Conservation (phyloP, 768 basidiomycete genomes). For the Tremella fuciformis region DNA sequence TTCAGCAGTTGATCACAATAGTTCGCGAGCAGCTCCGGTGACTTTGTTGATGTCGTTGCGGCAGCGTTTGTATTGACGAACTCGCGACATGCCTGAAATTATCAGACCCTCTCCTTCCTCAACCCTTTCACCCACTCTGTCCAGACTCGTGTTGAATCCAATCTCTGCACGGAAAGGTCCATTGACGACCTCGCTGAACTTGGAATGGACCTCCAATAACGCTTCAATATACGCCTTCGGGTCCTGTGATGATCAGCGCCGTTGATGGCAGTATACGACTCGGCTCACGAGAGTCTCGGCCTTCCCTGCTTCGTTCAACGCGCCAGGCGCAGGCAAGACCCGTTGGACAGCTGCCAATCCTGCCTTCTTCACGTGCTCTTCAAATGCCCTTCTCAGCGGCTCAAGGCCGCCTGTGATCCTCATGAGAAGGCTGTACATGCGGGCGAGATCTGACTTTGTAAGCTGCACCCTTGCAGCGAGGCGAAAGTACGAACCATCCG, state of each 20-base stretch:
- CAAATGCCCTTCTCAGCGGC: conserved; percentile 85
- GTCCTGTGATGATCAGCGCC: conserved; percentile 54
- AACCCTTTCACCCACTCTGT: conserved; percentile 54
- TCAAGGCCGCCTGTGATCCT: conserved; percentile 88
- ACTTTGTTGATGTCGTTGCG: conserved; percentile 68
- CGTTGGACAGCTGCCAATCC: conserved; percentile 79
- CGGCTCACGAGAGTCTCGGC: conserved; percentile 59
- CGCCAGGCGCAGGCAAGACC: conserved; percentile 54
- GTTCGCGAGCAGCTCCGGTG: conserved; percentile 87
- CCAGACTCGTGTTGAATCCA: conserved; percentile 87
- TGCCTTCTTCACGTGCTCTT: conserved; percentile 89
- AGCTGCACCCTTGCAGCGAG: background rate
- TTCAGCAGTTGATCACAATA: conserved; percentile 83
- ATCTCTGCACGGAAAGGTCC: conserved; percentile 88
- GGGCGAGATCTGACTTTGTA: conserved; percentile 65
- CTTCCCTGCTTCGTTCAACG: conserved; percentile 55
- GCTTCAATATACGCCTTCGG: conserved; percentile 94
- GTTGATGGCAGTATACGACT: too few relatives aligned
- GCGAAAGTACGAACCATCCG: conserved; percentile 58
- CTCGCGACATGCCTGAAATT: conserved; percentile 76
- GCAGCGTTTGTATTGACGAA: conserved; percentile 92
- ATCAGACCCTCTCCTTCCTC: conserved; percentile 4
- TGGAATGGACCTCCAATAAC: conserved; percentile 81
- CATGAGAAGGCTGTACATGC: conserved; percentile 89
- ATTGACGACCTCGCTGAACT: conserved; percentile 82